Conservation (phyloP, 306 rosid genomes). For the Trifolium dubium region DNA sequence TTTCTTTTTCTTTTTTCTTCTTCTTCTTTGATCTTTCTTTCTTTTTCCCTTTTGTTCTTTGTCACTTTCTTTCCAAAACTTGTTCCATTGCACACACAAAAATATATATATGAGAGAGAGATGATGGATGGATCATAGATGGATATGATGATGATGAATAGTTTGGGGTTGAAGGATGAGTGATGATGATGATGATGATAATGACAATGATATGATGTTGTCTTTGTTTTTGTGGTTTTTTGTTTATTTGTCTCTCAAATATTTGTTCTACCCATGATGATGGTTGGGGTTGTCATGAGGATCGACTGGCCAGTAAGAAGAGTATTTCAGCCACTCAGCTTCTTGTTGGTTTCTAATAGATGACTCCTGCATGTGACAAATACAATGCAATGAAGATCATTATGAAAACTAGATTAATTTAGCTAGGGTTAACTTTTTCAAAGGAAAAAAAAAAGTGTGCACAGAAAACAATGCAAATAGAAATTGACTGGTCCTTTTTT, state of each 20-base stretch:
- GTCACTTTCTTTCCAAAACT: conserved; percentile 52
- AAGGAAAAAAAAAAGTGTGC: neutral
- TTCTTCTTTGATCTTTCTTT: conserved; percentile 21
- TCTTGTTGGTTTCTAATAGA: conserved; percentile 76
- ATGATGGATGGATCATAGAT: conserved; percentile 39
- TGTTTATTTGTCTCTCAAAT: conserved; percentile 6
- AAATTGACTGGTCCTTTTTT: conserved; percentile 16
- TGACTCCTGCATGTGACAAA: conserved; percentile 59
- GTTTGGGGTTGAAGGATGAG: conserved; percentile 56
- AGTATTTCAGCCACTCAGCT: conserved; percentile 95
- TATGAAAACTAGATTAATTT: neutral
- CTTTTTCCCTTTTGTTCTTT: conserved; percentile 47
- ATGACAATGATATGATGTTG: conserved; percentile 56
- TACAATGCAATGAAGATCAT: neutral
- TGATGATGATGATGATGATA: conserved; percentile 52
- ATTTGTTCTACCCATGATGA: conserved; percentile 55
- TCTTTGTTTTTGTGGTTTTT: conserved; percentile 35
- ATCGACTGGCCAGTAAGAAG: conserved; percentile 85
- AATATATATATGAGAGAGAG: conserved; percentile 41
- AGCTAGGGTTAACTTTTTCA: conserved; percentile 38
- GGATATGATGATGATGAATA: conserved; percentile 50
- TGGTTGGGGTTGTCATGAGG: conserved; percentile 62
- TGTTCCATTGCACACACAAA: conserved; percentile 44
- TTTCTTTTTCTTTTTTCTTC: conserved; percentile 14
- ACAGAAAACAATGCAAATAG: conserved; percentile 17